These are phyloP conservation scores for Diaporthe aspalathi DNA, from an alignment of 2,329 filamentous ascomycete genomes.

Conservation along the genomic window DNA sequence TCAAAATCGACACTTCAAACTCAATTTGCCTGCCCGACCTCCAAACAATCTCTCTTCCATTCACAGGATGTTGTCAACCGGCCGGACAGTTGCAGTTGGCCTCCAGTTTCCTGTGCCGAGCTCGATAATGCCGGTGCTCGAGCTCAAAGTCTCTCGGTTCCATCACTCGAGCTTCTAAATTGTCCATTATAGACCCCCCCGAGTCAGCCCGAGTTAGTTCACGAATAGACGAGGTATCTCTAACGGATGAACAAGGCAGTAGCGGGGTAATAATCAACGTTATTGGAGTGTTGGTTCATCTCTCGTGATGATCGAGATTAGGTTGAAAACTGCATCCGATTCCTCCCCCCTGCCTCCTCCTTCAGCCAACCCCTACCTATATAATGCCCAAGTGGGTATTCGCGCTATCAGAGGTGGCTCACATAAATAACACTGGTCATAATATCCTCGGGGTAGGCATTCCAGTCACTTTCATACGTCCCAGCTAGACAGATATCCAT, in stretches of 20 bases:
- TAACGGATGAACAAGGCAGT: not conserved
- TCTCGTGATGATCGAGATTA: conserved; percentile 10
- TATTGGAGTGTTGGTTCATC: conserved; percentile 1
- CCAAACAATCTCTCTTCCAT: not conserved
- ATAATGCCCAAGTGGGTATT: not conserved
- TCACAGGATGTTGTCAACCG: not conserved
- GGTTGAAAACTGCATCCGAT: conserved; percentile 12
- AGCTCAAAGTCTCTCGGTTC: conserved; percentile 11
- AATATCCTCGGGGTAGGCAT: not conserved
- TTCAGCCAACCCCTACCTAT: not conserved
- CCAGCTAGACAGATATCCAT: not conserved
- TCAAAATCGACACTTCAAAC: conserved; percentile 11
- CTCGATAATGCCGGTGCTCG: conserved; percentile 7
- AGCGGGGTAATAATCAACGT: not conserved
- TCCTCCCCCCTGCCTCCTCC: not conserved
- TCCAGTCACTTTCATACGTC: not conserved
- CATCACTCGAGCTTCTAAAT: not conserved
- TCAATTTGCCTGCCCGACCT: conserved; percentile 8
- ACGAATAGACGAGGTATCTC: not conserved
- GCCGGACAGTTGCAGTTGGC: not conserved
- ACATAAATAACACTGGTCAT: not conserved
- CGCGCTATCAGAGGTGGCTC: not conserved
- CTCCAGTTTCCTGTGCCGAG: not conserved
- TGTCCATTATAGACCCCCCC: not conserved
- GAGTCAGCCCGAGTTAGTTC: conserved; percentile 9